phyloP scores from a whole-genome alignment of 441 rosid genomes.

The Syzygium malaccense region DNA sequence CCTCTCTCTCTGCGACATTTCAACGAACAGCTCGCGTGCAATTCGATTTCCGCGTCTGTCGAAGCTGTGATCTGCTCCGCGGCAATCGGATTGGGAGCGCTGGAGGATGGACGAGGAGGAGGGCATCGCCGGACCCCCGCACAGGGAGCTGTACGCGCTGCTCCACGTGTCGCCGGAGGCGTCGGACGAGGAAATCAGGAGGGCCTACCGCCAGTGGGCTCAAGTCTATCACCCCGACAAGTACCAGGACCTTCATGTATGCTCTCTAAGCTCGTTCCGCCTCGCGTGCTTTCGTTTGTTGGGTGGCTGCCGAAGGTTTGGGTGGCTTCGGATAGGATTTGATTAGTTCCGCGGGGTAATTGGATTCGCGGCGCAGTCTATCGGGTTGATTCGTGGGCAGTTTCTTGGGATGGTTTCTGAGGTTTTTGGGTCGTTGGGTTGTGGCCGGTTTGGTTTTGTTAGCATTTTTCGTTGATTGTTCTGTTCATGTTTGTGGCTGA shows the following conservation, averaged over 20 bases:
- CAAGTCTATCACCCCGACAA: slow-evolving; percentile 98
- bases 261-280: neutral
- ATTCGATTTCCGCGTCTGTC: neutral
- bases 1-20: neutral
- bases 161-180: slow-evolving; percentile 89
- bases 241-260: slow-evolving; percentile 65
- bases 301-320: neutral
- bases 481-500: neutral
- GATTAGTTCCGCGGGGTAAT: neutral
- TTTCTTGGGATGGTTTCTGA: neutral
- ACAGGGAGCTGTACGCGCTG: slow-evolving; percentile 75
- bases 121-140: slow-evolving; percentile 26
- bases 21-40: neutral
- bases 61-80: neutral
- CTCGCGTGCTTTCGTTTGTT: neutral
- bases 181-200: slow-evolving; percentile 82
- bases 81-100: neutral
- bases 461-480: neutral
- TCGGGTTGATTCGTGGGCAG: neutral
- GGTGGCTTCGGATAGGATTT: neutral
- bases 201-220: slow-evolving; percentile 94
- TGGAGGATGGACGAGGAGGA: slow-evolving; percentile 12
- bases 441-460: neutral
- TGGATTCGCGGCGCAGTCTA: neutral
- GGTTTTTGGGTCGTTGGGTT: neutral